These are phyloP conservation scores for Neofusicoccum ribis DNA, from an alignment of 2,329 filamentous ascomycete species.

Conservation along the genomic window DNA sequence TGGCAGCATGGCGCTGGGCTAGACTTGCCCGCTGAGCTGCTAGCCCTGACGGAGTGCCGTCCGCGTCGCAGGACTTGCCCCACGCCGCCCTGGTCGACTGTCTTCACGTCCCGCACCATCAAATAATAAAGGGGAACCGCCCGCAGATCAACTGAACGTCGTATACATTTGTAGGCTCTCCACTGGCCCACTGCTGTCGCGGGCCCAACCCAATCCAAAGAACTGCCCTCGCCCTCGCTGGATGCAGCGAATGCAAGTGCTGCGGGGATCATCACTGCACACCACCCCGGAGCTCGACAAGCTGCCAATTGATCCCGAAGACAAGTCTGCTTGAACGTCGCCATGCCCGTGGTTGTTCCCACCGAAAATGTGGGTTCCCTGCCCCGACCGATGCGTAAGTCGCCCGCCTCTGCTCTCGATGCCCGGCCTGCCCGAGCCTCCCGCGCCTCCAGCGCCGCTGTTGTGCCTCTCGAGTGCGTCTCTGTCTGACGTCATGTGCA, in stretches of 20 bases:
- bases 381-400: slow-evolving; percentile 20
- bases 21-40: slow-evolving; percentile 8
- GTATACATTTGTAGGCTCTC: slow-evolving; percentile 18
- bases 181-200: slow-evolving; percentile 18
- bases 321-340: neutral
- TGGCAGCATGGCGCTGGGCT: slow-evolving; percentile 15
- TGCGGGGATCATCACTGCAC: slow-evolving; percentile 15
- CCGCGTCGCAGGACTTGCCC: slow-evolving; percentile 14
- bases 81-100: slow-evolving; percentile 10
- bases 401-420: neutral
- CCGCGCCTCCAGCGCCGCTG: neutral
- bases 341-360: slow-evolving; percentile 14
- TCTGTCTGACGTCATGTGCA: slow-evolving; percentile 3
- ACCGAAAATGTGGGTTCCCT: slow-evolving; percentile 20
- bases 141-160: slow-evolving; percentile 5
- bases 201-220: slow-evolving; percentile 12
- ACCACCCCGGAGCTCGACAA: neutral
- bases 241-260: slow-evolving; percentile 2
- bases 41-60: slow-evolving; percentile 8
- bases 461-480: neutral
- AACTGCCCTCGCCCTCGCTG: neutral
- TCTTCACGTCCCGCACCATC: slow-evolving; percentile 8
- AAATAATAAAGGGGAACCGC: slow-evolving; percentile 17
- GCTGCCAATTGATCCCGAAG: neutral
- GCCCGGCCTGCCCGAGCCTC: neutral